phyloP scores from a whole-genome alignment of 495 filamentous ascomycete species.

The Lasiosphaeria miniovina region DNA sequence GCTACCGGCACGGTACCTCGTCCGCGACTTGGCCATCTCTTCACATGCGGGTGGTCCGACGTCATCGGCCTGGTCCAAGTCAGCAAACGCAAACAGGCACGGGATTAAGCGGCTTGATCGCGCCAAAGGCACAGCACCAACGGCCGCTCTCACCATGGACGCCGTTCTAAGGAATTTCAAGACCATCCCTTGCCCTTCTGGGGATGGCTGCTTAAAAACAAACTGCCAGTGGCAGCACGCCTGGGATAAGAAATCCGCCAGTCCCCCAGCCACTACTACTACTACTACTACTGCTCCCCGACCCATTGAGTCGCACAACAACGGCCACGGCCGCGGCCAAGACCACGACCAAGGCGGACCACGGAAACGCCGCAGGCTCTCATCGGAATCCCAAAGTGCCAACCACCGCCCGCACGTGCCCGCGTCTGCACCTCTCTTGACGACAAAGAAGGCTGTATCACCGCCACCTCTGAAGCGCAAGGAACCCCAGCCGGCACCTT shows the following conservation, averaged over 20 bases:
- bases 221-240: constrained; percentile 42
- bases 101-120: too few species aligned
- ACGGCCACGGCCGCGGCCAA: background rate
- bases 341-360: constrained; percentile 21
- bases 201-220: constrained; percentile 41
- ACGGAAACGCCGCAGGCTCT: constrained; percentile 31
- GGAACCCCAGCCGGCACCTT: constrained; percentile 3
- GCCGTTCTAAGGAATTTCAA: constrained; percentile 62
- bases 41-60: too few species aligned
- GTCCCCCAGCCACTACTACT: background rate
- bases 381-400: constrained; percentile 11
- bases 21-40: too few species aligned
- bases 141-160: constrained; percentile 53
- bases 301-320: background rate
- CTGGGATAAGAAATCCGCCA: constrained; percentile 28
- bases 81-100: background rate
- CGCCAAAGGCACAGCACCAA: background rate
- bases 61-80: background rate
- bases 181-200: constrained; percentile 61
- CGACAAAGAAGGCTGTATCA: constrained; percentile 28
- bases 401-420: background rate
- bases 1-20: too few species aligned
- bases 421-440: background rate
- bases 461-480: constrained; percentile 35
- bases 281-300: too few species aligned